phyloP scores from a whole-genome alignment of 2,329 filamentous ascomycete genomes.

The Onygenales sp. region DNA sequence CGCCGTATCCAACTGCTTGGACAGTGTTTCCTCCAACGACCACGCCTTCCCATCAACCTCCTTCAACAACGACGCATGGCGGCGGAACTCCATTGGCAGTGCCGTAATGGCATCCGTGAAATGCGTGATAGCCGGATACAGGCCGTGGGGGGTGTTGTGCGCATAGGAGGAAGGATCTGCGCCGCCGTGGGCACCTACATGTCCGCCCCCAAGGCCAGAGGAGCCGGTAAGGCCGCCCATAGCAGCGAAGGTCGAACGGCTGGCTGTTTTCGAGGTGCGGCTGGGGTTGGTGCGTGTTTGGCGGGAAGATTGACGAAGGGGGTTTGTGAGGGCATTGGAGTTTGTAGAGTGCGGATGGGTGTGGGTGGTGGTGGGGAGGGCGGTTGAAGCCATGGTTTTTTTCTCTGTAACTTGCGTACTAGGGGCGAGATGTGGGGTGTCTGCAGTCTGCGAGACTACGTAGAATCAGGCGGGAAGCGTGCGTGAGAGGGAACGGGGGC shows the following conservation, averaged over 20 bases:
- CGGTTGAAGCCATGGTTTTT: neutral
- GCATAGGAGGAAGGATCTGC: constrained; percentile 1
- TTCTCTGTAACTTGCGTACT: neutral
- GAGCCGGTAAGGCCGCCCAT: neutral
- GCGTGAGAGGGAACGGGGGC: no score
- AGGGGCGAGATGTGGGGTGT: neutral
- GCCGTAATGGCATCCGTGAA: constrained; percentile 91
- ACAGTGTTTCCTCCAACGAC: constrained; percentile 71
- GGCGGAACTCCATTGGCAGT: constrained; percentile 86
- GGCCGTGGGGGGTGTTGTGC: constrained; percentile 32
- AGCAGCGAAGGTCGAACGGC: constrained; percentile 29
- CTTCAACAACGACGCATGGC: constrained; percentile 90
- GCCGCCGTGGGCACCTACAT: neutral
- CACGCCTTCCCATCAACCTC: constrained; percentile 97
- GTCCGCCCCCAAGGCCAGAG: neutral
- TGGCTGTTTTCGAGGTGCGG: constrained; percentile 38
- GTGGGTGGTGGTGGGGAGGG: neutral
- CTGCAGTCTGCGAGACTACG: no score
- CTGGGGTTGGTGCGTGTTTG: constrained; percentile 41
- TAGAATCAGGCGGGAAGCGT: no score
- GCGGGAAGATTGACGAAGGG: constrained; percentile 29
- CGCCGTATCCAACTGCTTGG: constrained; percentile 53
- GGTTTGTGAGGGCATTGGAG: constrained; percentile 19
- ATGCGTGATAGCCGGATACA: constrained; percentile 58
- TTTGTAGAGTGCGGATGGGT: constrained; percentile 8